Evolutionary conservation across 164 flowering plant genomes (phyloP).

Genomic region (Tinospora cordifolia): DNA sequence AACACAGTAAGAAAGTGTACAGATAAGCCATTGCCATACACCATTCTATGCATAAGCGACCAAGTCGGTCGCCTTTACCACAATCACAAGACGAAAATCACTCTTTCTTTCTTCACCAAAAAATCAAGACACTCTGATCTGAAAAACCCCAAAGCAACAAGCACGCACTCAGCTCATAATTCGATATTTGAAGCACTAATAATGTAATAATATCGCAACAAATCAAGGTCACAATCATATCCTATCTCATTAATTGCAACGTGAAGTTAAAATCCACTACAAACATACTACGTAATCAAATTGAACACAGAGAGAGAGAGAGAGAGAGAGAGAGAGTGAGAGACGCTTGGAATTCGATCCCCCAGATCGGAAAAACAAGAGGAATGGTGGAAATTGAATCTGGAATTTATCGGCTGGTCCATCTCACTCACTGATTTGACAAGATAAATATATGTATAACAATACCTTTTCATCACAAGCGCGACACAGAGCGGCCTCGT

Average conservation of each 20-base stretch:
- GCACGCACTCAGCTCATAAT: too few relatives aligned
- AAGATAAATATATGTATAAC: background rate
- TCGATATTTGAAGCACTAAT: too few relatives aligned
- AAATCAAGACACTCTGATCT: background rate
- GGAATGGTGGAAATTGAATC: background rate
- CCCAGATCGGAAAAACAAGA: background rate
- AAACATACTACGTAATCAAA: too few relatives aligned
- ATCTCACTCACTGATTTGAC: background rate
- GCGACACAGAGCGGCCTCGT: slow-evolving; percentile 76
- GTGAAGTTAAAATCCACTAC: too few relatives aligned
- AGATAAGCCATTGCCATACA: background rate
- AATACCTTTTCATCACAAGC: slow-evolving; percentile 62
- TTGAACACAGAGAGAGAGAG: too few relatives aligned
- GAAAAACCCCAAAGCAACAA: background rate
- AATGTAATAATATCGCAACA: too few relatives aligned
- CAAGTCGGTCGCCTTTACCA: background rate
- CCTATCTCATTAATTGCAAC: too few relatives aligned
- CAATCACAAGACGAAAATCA: background rate
- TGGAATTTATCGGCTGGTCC: background rate
- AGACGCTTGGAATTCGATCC: too few relatives aligned
- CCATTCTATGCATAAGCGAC: background rate
- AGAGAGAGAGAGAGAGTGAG: too few relatives aligned
- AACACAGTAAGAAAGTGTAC: too few relatives aligned
- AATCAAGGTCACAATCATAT: too few relatives aligned
- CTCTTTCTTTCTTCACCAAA: background rate